Conservation (phyloP, 371 early-diverging fungal genomes). For the Mortierella sp. region DNA sequence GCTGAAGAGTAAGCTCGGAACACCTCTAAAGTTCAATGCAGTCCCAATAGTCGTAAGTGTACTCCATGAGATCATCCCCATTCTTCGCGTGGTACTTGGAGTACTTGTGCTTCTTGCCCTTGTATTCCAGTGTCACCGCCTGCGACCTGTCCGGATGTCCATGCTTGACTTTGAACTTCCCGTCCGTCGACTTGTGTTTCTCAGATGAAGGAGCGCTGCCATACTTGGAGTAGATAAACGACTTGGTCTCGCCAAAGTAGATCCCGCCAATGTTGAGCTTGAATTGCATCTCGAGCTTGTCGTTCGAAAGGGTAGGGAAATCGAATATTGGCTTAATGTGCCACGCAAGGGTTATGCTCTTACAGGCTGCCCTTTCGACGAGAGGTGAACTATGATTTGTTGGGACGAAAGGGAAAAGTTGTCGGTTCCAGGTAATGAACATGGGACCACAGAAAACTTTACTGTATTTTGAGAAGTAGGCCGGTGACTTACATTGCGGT, state of each 20-base stretch:
- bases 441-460: not conserved
- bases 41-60: too few species aligned
- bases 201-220: not conserved
- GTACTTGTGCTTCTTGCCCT: not conserved
- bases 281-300: not conserved
- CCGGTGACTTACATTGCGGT: not conserved
- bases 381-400: not conserved
- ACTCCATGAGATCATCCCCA: not conserved
- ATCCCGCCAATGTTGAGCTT: not conserved
- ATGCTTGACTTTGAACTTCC: not conserved
- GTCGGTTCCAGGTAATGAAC: not conserved
- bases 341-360: not conserved
- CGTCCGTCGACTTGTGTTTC: not conserved
- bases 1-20: too few species aligned
- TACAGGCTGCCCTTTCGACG: not conserved
- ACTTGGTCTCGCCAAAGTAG: not conserved
- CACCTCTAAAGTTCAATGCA: too few species aligned
- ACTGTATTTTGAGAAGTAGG: too few species aligned
- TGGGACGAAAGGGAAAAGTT: not conserved
- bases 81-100: not conserved
- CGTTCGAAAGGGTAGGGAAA: not conserved
- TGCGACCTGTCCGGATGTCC: not conserved
- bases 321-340: not conserved
- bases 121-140: not conserved
- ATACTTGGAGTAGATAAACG: not conserved